These are phyloP conservation scores for Rhododendron molle DNA, from an alignment of 148 eudicot species.

Conservation along the genomic window DNA sequence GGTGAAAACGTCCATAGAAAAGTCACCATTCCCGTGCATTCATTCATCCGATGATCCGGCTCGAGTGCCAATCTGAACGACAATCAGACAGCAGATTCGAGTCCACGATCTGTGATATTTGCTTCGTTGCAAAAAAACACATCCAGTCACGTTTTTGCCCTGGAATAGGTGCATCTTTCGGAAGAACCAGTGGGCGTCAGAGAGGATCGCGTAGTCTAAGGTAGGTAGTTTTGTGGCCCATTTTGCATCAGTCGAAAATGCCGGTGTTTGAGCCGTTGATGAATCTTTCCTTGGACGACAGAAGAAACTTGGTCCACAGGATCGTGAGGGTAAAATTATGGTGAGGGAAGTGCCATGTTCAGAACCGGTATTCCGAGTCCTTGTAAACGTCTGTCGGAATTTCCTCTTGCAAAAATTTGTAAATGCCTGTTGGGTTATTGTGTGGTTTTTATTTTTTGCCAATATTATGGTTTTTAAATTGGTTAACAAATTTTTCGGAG, in stretches of 20 bases:
- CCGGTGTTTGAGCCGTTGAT: conserved; percentile 49
- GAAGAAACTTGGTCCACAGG: conserved; percentile 57
- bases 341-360: conserved; percentile 58
- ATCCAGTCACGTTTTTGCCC: conserved; percentile 35
- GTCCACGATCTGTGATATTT: conserved; percentile 33
- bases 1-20: conserved; percentile 71
- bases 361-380: conserved; percentile 49
- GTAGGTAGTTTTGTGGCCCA: conserved; percentile 46
- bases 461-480: too few relatives aligned
- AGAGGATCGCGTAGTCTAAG: conserved; percentile 54
- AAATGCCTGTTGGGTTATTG: background rate
- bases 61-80: conserved; percentile 41
- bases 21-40: conserved; percentile 28
- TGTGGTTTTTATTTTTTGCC: background rate
- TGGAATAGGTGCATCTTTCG: conserved; percentile 46
- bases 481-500: background rate
- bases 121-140: conserved; percentile 61
- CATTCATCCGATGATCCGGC: conserved; percentile 35
- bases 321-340: conserved; percentile 60
- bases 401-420: conserved; percentile 44
- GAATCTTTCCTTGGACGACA: conserved; percentile 34
- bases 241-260: conserved; percentile 26
- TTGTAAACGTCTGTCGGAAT: conserved; percentile 37
- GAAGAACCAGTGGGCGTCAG: conserved; percentile 71
- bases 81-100: conserved; percentile 36